Evolutionary conservation across 345 rosid genomes (phyloP).

Genomic region (Corchorus olitorius): DNA sequence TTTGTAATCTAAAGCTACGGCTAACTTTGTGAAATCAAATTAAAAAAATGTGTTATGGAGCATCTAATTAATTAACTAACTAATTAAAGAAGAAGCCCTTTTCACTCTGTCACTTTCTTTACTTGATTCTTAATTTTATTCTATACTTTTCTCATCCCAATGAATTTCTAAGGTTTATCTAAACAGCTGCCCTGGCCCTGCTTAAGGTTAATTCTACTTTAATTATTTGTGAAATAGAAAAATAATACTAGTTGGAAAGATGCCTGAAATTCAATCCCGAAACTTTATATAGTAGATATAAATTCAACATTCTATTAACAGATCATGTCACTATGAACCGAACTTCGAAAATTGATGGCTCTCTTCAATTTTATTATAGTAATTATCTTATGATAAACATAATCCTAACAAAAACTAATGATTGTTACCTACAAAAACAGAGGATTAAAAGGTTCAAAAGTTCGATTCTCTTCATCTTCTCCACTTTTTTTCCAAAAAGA

Average conservation of each 20-base stretch:
- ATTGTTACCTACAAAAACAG: neutral
- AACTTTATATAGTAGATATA: too few relatives aligned
- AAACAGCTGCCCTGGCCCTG: neutral
- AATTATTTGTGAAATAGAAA: too few relatives aligned
- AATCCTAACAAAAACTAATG: neutral
- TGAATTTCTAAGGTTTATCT: conserved; percentile 25
- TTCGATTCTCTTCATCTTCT: neutral
- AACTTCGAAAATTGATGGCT: neutral
- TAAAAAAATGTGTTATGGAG: neutral
- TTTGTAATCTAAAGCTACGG: neutral
- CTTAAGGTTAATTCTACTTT: too few relatives aligned
- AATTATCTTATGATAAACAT: neutral
- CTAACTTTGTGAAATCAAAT: neutral
- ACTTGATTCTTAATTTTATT: neutral
- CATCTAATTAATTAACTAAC: neutral
- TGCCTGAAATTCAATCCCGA: too few relatives aligned
- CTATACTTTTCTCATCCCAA: neutral
- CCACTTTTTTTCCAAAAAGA: neutral
- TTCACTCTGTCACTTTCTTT: neutral
- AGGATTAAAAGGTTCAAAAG: neutral
- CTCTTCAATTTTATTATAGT: neutral
- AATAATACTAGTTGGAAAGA: too few relatives aligned
- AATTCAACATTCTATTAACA: too few relatives aligned
- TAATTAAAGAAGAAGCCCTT: neutral
- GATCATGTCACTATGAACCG: too few relatives aligned